Percentiles rank a stretch among this genome's conserved stretches.
phyloP scores from a whole-genome alignment of 1,284 basidiomycete species.

The Heterobasidion annosum region DNA sequence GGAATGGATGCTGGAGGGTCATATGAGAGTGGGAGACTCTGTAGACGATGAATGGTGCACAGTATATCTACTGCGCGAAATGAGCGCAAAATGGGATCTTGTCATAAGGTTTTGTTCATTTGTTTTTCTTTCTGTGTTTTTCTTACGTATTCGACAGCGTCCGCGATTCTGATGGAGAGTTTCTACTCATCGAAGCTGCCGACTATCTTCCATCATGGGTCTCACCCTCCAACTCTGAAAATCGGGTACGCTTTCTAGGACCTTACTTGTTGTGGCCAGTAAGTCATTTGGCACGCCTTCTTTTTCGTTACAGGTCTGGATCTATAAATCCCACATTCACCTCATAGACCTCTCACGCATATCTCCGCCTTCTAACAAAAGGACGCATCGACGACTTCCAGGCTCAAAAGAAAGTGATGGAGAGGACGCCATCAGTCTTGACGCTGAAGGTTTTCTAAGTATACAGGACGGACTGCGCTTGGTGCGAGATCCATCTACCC shows the following conservation, averaged over 20 bases:
- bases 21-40: constrained; percentile 85
- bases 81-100: constrained; percentile 71
- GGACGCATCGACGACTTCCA: constrained; percentile 33
- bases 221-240: constrained; percentile 82
- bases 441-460: constrained; percentile 46
- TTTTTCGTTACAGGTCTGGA: constrained; percentile 69
- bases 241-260: constrained; percentile 62
- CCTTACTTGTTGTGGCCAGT: constrained; percentile 21
- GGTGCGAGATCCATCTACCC: constrained; percentile 40
- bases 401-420: constrained; percentile 39
- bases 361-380: constrained; percentile 54
- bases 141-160: constrained; percentile 35
- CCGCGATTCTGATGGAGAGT: constrained; percentile 91
- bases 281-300: constrained; percentile 15
- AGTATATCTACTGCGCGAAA: constrained; percentile 79
- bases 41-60: constrained; percentile 95
- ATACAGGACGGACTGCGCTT: constrained; percentile 60
- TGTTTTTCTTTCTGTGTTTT: not conserved
- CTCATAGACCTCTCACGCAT: constrained; percentile 73
- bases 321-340: constrained; percentile 75
- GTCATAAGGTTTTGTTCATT: constrained; percentile 50
- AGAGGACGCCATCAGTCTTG: constrained; percentile 28
- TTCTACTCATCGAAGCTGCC: constrained; percentile 94
- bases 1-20: constrained; percentile 58
- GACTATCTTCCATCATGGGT: constrained; percentile 88